phyloP scores from a whole-genome alignment of 495 filamentous ascomycete genomes.

The Pseudevernia furfuracea region DNA sequence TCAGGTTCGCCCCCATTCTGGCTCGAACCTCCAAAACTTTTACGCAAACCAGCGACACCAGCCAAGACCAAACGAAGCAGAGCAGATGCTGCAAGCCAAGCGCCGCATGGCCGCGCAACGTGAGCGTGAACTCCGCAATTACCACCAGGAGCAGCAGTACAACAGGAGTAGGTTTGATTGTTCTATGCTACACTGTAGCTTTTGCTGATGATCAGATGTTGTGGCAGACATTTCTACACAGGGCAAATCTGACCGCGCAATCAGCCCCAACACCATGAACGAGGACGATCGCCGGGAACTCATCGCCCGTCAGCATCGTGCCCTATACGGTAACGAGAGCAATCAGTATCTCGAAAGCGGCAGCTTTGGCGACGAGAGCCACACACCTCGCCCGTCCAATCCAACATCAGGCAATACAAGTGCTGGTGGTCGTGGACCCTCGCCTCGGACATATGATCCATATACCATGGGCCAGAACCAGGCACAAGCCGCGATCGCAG shows the following conservation, averaged over 20 bases:
- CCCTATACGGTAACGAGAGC: slow-evolving; percentile 75
- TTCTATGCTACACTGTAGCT: slow-evolving; percentile 14
- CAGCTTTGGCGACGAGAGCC: slow-evolving; percentile 56
- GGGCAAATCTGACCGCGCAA: slow-evolving; percentile 78
- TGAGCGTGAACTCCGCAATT: slow-evolving; percentile 98
- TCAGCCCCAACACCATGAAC: slow-evolving; percentile 85
- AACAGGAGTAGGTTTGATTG: slow-evolving; percentile 81
- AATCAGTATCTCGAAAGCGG: slow-evolving; percentile 51
- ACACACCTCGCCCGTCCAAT: slow-evolving; percentile 49
- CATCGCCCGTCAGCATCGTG: slow-evolving; percentile 88
- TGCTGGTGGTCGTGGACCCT: slow-evolving; percentile 45
- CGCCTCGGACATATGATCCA: slow-evolving; percentile 57
- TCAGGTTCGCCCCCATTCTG: slow-evolving; percentile 59
- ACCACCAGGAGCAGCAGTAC: slow-evolving; percentile 99
- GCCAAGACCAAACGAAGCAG: slow-evolving; percentile 85
- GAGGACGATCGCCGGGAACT: slow-evolving; percentile 95
- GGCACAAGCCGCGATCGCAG: slow-evolving; percentile 31
- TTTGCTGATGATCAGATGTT: slow-evolving; percentile 46
- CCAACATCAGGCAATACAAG: slow-evolving; percentile 48
- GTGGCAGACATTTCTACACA: slow-evolving; percentile 73
- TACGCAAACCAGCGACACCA: slow-evolving; percentile 92
- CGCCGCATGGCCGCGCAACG: slow-evolving; percentile 96
- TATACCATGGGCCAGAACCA: slow-evolving; percentile 46
- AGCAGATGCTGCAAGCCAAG: slow-evolving; percentile 98
- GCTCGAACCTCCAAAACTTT: slow-evolving; percentile 81